Evolutionary conservation across 1,284 basidiomycete species (phyloP).

Genomic region (Malassezia yamatoensis): DNA sequence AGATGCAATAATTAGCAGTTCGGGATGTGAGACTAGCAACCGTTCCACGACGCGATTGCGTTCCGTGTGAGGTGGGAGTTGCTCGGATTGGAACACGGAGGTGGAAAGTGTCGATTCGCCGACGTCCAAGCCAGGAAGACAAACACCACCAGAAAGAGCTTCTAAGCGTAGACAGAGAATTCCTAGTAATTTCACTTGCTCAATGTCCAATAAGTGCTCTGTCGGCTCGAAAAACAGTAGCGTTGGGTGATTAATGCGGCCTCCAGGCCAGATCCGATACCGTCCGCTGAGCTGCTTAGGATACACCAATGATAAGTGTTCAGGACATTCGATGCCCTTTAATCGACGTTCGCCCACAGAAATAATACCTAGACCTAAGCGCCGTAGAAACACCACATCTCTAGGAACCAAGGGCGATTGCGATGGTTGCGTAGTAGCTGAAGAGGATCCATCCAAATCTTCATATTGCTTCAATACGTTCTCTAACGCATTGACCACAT

Average conservation of each 20-base stretch:
- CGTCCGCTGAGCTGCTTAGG: conserved; percentile 67
- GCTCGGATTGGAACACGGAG: not conserved
- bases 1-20: conserved; percentile 35
- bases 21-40: conserved; percentile 28
- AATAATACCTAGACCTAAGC: conserved; percentile 65
- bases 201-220: conserved; percentile 60
- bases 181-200: conserved; percentile 68
- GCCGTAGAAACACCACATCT: conserved; percentile 60
- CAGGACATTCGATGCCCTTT: conserved; percentile 72
- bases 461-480: conserved; percentile 30
- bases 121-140: conserved; percentile 49
- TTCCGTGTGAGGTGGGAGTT: not conserved
- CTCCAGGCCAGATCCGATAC: conserved; percentile 48
- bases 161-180: conserved; percentile 72
- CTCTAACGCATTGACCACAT: conserved; percentile 54
- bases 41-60: conserved; percentile 31
- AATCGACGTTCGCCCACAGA: conserved; percentile 80
- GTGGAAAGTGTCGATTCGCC: not conserved
- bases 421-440: not conserved
- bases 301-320: conserved; percentile 73
- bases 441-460: not conserved
- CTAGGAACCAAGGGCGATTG: conserved; percentile 44
- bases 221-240: conserved; percentile 47
- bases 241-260: conserved; percentile 51
- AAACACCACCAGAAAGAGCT: conserved; percentile 60